Percentiles rank a stretch among this genome's conserved stretches.
phyloP scores from a whole-genome alignment of 495 filamentous ascomycete species.

The Articulospora tetracladia region DNA sequence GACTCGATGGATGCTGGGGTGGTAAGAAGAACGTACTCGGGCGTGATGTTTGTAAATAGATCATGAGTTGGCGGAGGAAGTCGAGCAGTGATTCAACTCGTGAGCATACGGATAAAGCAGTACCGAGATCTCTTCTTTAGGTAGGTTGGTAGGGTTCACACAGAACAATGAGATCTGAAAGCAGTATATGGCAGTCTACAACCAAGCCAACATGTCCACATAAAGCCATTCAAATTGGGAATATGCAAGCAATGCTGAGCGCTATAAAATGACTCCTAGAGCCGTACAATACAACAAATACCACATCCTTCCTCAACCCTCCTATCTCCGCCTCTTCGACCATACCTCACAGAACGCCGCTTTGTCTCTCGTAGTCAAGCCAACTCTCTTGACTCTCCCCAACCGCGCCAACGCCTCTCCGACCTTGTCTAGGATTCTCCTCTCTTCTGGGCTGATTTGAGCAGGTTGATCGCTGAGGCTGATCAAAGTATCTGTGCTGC shows the following conservation, averaged over 20 bases:
- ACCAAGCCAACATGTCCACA: no score
- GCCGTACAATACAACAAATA: neutral
- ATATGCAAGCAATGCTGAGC: slow-evolving; percentile 8
- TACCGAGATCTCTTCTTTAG: no score
- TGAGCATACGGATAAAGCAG: no score
- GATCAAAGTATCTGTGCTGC: slow-evolving; percentile 30
- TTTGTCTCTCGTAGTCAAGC: slow-evolving; percentile 79
- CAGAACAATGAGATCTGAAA: no score
- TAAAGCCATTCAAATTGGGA: neutral
- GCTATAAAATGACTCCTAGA: neutral
- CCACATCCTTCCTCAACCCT: neutral
- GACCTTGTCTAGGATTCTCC: slow-evolving; percentile 63
- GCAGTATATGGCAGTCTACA: no score
- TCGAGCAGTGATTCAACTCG: no score
- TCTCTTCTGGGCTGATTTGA: slow-evolving; percentile 51
- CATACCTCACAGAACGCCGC: slow-evolving; percentile 70
- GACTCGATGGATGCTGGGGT: no score
- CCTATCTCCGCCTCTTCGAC: slow-evolving; percentile 39
- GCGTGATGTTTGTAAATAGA: no score
- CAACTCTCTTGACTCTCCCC: slow-evolving; percentile 87
- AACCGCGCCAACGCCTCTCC: slow-evolving; percentile 85
- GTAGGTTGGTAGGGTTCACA: no score
- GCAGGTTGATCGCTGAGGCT: slow-evolving; percentile 32
- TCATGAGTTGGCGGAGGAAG: no score
- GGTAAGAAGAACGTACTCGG: no score